These are phyloP conservation scores for Grosmannia serpens DNA, from an alignment of 2,329 filamentous ascomycete species.

Conservation along the genomic window DNA sequence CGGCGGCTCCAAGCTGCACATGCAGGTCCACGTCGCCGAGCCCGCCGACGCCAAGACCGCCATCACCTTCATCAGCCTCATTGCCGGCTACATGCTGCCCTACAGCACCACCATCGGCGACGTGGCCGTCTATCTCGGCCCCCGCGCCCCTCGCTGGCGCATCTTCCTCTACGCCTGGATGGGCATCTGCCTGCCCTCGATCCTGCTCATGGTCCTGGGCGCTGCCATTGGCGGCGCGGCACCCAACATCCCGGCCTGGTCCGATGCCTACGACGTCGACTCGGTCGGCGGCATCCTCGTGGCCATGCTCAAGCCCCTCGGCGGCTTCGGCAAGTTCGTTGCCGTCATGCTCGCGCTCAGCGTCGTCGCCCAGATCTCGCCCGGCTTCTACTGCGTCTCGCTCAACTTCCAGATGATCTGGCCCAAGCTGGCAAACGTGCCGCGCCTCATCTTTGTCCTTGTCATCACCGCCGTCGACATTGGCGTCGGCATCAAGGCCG, in stretches of 20 bases:
- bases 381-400: constrained; percentile 50
- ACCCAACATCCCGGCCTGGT: constrained; percentile 40
- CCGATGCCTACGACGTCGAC: constrained; percentile 37
- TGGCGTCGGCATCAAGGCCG: constrained; percentile 26
- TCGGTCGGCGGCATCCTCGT: constrained; percentile 46
- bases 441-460: constrained; percentile 29
- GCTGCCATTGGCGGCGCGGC: constrained; percentile 51
- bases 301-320: constrained; percentile 45
- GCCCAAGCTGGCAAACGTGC: constrained; percentile 25
- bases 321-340: constrained; percentile 51
- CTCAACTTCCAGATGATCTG: constrained; percentile 44
- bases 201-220: constrained; percentile 50
- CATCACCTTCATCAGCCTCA: constrained; percentile 43
- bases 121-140: constrained; percentile 49
- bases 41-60: constrained; percentile 21
- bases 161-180: constrained; percentile 42
- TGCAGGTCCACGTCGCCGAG: constrained; percentile 16
- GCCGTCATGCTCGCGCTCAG: constrained; percentile 48
- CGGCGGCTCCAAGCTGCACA: constrained; percentile 7
- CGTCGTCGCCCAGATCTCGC: constrained; percentile 46
- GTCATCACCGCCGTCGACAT: constrained; percentile 28
- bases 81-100: constrained; percentile 53
- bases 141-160: constrained; percentile 14
- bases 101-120: constrained; percentile 49
- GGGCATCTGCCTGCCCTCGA: constrained; percentile 42